phyloP scores from a whole-genome alignment of 495 filamentous ascomycete species.

The Penicillium turbatum region DNA sequence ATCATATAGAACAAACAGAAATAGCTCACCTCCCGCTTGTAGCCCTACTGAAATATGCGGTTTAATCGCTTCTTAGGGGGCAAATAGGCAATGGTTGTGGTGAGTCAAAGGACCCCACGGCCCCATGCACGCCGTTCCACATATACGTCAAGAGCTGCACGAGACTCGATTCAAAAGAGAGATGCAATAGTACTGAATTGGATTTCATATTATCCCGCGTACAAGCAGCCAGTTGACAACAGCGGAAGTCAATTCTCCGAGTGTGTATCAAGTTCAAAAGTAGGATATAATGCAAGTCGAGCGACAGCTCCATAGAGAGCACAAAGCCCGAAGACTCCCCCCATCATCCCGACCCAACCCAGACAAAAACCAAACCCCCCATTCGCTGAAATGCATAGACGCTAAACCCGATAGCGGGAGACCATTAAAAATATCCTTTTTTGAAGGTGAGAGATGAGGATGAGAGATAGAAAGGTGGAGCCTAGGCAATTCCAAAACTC shows the following conservation, averaged over 20 bases:
- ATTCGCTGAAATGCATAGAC: slow-evolving; percentile 11
- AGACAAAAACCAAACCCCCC: slow-evolving; percentile 1
- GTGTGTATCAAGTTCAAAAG: no score
- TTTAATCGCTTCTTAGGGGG: no score
- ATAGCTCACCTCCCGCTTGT: no score
- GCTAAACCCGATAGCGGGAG: slow-evolving; percentile 1
- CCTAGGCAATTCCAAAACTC: not conserved
- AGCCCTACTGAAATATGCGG: no score
- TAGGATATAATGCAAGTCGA: slow-evolving; percentile 4
- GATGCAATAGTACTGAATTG: not conserved
- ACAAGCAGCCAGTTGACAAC: no score
- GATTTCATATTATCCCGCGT: not conserved
- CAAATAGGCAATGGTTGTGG: no score
- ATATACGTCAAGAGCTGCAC: no score
- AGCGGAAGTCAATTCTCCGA: no score
- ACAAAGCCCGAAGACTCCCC: not conserved
- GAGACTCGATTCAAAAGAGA: no score
- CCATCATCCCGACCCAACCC: not conserved
- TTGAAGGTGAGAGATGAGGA: not conserved
- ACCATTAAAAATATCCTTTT: not conserved
- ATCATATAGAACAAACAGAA: no score
- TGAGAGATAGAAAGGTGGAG: not conserved
- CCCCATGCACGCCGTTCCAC: no score
- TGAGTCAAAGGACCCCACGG: no score
- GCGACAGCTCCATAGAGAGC: not conserved